Percentiles rank a stretch among this genome's conserved stretches.
phyloP scores from a whole-genome alignment of 2,329 filamentous ascomycete genomes.

The Ophiostoma angusticollis region DNA sequence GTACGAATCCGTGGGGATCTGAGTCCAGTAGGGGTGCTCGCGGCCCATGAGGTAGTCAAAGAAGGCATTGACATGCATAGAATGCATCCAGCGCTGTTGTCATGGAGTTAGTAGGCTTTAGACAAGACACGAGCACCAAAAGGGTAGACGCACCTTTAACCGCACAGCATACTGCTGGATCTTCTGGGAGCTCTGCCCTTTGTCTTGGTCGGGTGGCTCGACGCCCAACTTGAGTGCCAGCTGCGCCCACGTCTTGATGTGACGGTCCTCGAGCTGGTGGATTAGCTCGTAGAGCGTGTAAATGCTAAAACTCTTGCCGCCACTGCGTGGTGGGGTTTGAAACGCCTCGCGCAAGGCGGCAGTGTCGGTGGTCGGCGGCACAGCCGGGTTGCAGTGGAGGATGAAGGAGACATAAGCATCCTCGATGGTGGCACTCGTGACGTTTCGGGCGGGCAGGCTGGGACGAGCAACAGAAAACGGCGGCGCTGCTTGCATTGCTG shows the following conservation, averaged over 20 bases:
- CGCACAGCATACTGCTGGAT: conserved; percentile 90
- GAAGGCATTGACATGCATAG: conserved; percentile 89
- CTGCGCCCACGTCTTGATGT: conserved; percentile 89
- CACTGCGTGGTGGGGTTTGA: conserved; percentile 68
- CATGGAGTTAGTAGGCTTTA: background rate
- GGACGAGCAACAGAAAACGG: background rate
- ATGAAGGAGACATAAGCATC: conserved; percentile 77
- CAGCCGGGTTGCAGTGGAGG: conserved; percentile 78
- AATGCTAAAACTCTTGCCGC: conserved; percentile 73
- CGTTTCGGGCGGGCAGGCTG: conserved; percentile 50
- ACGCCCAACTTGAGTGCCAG: conserved; percentile 79
- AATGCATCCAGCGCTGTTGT: conserved; percentile 79
- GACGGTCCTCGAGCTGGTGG: conserved; percentile 61
- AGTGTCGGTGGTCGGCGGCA: conserved; percentile 58
- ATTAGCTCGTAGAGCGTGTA: conserved; percentile 69
- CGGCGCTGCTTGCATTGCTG: too few species aligned
- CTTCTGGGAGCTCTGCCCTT: conserved; percentile 82
- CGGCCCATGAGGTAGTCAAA: conserved; percentile 80
- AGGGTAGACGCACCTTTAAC: conserved; percentile 51
- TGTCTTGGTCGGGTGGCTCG: conserved; percentile 66
- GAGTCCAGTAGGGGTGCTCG: conserved; percentile 64
- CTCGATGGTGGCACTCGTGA: conserved; percentile 60
- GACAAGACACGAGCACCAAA: background rate
- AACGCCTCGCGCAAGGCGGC: conserved; percentile 62
- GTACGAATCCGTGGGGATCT: conserved; percentile 54